Evolutionary conservation across 495 filamentous ascomycete genomes (phyloP), one percentile per base, ranked within the genome.

Genomic region (Aspergillus cristatus): DNA sequence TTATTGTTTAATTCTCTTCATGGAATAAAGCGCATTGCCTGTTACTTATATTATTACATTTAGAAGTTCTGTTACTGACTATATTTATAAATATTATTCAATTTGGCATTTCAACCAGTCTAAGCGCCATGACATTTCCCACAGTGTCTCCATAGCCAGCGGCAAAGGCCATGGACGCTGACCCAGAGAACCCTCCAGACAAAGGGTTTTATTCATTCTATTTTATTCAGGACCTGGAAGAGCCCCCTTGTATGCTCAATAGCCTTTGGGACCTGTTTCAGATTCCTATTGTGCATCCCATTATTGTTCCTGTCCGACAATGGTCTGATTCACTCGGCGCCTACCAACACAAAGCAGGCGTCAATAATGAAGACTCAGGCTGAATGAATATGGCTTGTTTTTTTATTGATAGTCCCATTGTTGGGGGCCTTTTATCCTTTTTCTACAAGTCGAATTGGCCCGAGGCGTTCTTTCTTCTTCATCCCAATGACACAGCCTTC

Each of bases 401-500:
- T 39, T 29, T 18, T 33, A 29, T 28, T 34, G 8, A 14, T 39
- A 13, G 33, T 25, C 16, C 20, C 18, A 36, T 49, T 45, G 22
- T 45, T 16, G 39, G 8, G 28, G 4, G 18, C 7, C 11, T 42
- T 34, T 41, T 22, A 29, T 42, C 37, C 41, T 47, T 46, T 46
- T 34, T 53, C 46, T 40, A 40, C 37, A 33, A 32, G 35, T 42
- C 33, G 41, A 46, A 34, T 42, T 30, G 31, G 16, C 37, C 43
- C 50, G 40, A 40, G 40, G 34, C 13, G 32, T 28, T 48, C 37
- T 45, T 50, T 48, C 37, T 49, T 26, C 43, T 40, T 46, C 34
- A 47, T 40, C 31, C 46, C 20, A 8, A 8, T 43, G 47, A 24
- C 20, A 24, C 53, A 52, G 50, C 50, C 36, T 45, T 53, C 57